Percentiles rank a stretch among this genome's conserved stretches.
phyloP scores from a whole-genome alignment of 192 early-diverging fungal species.

The Pilaira anomala region DNA sequence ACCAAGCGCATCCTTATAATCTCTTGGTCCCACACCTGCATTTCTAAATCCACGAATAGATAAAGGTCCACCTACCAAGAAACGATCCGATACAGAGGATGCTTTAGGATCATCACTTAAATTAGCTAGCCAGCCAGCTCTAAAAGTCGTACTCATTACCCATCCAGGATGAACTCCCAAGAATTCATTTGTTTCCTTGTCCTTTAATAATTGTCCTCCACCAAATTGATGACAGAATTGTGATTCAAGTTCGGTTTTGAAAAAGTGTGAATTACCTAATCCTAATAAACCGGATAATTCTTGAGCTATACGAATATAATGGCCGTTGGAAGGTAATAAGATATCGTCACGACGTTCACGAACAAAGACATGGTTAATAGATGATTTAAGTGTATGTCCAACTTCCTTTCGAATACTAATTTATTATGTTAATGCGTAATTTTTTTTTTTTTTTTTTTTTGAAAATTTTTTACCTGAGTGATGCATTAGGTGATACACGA shows the following conservation, averaged over 20 bases:
- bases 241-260: conserved; percentile 68
- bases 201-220: conserved; percentile 25
- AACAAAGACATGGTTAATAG: conserved; percentile 62
- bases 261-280: conserved; percentile 65
- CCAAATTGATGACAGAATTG: conserved; percentile 23
- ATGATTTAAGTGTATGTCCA: conserved; percentile 68
- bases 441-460: not conserved
- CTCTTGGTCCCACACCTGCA: conserved; percentile 86
- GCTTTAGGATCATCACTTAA: conserved; percentile 46
- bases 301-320: conserved; percentile 44
- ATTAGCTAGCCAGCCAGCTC: conserved; percentile 31
- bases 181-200: conserved; percentile 12
- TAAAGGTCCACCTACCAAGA: conserved; percentile 82
- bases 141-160: conserved; percentile 21
- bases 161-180: conserved; percentile 28
- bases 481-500: conserved; percentile 55
- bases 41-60: conserved; percentile 86
- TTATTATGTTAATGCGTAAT: not conserved
- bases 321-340: conserved; percentile 75
- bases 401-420: conserved; percentile 37
- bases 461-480: conserved; percentile 43
- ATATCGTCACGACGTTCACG: conserved; percentile 78
- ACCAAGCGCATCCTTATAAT: conserved; percentile 75
- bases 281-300: conserved; percentile 83
- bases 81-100: conserved; percentile 80